Percentiles rank a stretch among this genome's conserved stretches.
Evolutionary conservation across 495 filamentous ascomycete species (phyloP).

Genomic region (Penicillium bovifimosum): DNA sequence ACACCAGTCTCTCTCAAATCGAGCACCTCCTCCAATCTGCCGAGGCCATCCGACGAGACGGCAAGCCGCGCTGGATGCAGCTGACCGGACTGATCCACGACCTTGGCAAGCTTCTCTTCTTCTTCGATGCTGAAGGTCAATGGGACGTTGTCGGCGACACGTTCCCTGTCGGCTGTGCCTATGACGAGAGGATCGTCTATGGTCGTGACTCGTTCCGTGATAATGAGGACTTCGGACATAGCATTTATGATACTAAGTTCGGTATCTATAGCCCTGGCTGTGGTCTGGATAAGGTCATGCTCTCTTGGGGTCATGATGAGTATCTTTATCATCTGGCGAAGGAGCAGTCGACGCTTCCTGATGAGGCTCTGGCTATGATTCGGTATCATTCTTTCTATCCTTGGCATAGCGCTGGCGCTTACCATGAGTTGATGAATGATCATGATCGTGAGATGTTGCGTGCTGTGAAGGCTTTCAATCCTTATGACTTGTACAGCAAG

Average conservation of each 20-base stretch:
- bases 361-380: slow-evolving; percentile 83
- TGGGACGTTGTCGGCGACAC: slow-evolving; percentile 94
- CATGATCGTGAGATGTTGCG: slow-evolving; percentile 72
- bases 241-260: slow-evolving; percentile 62
- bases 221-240: slow-evolving; percentile 63
- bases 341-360: slow-evolving; percentile 69
- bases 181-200: slow-evolving; percentile 73
- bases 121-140: slow-evolving; percentile 75
- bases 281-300: slow-evolving; percentile 77
- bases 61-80: slow-evolving; percentile 92
- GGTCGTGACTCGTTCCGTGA: slow-evolving; percentile 60
- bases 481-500: slow-evolving; percentile 90
- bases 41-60: slow-evolving; percentile 80
- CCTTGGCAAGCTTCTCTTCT: slow-evolving; percentile 81
- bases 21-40: slow-evolving; percentile 82
- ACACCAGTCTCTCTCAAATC: slow-evolving; percentile 80
- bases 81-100: slow-evolving; percentile 85
- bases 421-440: slow-evolving; percentile 73
- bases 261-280: slow-evolving; percentile 76
- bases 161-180: slow-evolving; percentile 83
- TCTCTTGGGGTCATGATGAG: slow-evolving; percentile 90
- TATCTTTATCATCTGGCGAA: slow-evolving; percentile 81
- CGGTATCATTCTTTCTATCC: slow-evolving; percentile 87
- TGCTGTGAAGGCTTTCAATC: slow-evolving; percentile 82
- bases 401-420: slow-evolving; percentile 78